Evolutionary conservation across 495 filamentous ascomycete species (phyloP).

Genomic region (Penicillium parvum): DNA sequence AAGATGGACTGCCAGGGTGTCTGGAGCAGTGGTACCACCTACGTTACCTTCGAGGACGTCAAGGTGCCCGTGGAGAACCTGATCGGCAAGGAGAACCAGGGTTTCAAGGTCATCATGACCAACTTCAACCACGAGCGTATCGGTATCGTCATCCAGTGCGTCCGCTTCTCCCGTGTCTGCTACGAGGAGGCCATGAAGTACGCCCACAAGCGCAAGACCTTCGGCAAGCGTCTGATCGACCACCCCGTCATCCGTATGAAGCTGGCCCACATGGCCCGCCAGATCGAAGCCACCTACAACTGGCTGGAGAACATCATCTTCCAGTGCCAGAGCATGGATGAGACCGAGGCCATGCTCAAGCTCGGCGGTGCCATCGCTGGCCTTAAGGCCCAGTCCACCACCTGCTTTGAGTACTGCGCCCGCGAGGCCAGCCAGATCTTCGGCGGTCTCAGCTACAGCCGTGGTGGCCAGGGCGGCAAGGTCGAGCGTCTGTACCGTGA

Average conservation of each 20-base stretch:
- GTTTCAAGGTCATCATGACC: slow-evolving; percentile 98
- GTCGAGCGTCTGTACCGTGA: slow-evolving; percentile 93
- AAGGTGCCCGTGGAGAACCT: slow-evolving; percentile 98
- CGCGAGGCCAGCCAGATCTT: slow-evolving; percentile 97
- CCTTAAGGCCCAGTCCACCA: slow-evolving; percentile 87
- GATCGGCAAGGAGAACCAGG: slow-evolving; percentile 95
- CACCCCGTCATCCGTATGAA: slow-evolving; percentile 98
- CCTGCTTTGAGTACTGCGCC: slow-evolving; percentile 96
- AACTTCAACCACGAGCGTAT: slow-evolving; percentile 99
- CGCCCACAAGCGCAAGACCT: slow-evolving; percentile 91
- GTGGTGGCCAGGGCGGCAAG: slow-evolving; percentile 94
- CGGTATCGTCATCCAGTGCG: slow-evolving; percentile 95
- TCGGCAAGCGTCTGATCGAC: slow-evolving; percentile 92
- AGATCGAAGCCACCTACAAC: slow-evolving; percentile 93
- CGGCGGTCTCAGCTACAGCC: slow-evolving; percentile 86
- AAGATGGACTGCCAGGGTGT: slow-evolving; percentile 99
- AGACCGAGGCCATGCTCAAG: slow-evolving; percentile 92
- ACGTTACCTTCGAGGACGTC: slow-evolving; percentile 96
- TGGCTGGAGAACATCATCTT: slow-evolving; percentile 97
- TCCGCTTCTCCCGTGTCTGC: slow-evolving; percentile 94
- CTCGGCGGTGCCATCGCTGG: slow-evolving; percentile 92
- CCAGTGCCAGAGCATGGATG: slow-evolving; percentile 87
- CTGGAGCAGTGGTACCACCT: slow-evolving; percentile 90
- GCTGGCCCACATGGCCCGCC: slow-evolving; percentile 94
- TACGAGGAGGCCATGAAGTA: slow-evolving; percentile 96